These are phyloP conservation scores for Cryphonectria radicalis DNA, from an alignment of 2,329 filamentous ascomycete genomes.

Conservation along the genomic window DNA sequence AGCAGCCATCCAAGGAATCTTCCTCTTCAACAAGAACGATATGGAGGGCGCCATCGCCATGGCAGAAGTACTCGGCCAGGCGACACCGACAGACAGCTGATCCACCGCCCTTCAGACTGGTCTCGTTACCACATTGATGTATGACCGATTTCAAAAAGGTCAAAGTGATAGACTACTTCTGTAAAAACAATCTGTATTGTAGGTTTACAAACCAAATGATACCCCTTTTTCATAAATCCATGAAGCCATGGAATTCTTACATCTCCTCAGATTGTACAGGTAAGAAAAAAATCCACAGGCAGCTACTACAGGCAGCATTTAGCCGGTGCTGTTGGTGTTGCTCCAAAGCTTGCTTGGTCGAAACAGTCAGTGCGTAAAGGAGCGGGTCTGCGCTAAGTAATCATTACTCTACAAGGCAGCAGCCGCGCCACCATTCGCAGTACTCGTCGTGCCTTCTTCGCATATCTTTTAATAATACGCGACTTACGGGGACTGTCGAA, in stretches of 20 bases:
- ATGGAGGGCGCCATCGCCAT: conserved; percentile 84
- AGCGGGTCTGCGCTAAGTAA: conserved; percentile 22
- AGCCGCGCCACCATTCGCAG: conserved; percentile 4
- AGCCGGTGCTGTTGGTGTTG: not conserved
- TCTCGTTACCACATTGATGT: no score
- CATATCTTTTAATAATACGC: not conserved
- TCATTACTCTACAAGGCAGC: conserved; percentile 19
- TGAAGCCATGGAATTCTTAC: not conserved
- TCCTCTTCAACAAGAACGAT: conserved; percentile 92
- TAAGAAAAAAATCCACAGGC: not conserved
- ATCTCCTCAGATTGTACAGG: not conserved
- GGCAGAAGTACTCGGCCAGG: conserved; percentile 63
- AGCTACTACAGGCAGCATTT: not conserved
- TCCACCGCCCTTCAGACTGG: not conserved
- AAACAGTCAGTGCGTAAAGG: conserved; percentile 1
- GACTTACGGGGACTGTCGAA: not conserved
- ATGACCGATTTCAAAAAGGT: not conserved
- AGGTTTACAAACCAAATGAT: conserved; percentile 15
- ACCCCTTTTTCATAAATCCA: not conserved
- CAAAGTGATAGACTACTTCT: not conserved
- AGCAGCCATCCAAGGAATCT: conserved; percentile 90
- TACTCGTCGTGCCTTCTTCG: conserved; percentile 14
- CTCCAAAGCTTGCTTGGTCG: not conserved
- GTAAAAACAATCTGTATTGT: not conserved
- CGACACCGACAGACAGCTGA: conserved; percentile 26